Evolutionary conservation across 371 early-diverging fungal species (phyloP), one percentile per base, ranked within the genome.

Genomic region (Apophysomyces trapeziformis): DNA sequence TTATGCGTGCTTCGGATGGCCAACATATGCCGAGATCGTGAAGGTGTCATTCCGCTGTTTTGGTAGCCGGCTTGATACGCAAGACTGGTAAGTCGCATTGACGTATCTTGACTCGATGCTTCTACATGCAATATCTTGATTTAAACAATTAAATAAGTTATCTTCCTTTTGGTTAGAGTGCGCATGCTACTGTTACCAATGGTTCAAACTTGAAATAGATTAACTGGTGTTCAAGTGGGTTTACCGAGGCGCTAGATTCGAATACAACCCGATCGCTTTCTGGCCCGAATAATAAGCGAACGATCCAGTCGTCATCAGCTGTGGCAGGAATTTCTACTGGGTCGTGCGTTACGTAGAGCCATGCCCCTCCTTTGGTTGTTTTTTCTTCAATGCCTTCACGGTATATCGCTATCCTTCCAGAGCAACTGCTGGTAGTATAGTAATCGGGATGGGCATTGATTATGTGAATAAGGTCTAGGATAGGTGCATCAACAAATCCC

Each of bases 141-240:
- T 36, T 0, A 36, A 36, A 26, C 32, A 26, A 26, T 1, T 3
- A 3, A 2, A 26, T 26, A 26, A 26, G 1, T 26, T 26, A 26
- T 26, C 32, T 26, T 26, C 32, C 32, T 26, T 21, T 26, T 26
- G 32, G 1, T 1, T 26, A 26, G 2, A 26, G 32, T 2, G 32
- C 32, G 0, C 26, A 16, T 35, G n/a, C 35, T 13, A 36, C 32
- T 59, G 32, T 68, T 79, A 88, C 89, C 82, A 89, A 75, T 4
- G 89, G 87, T 58, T 89, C 88, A 66, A 89, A 87, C 59, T 89
- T 87, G 66, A 86, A 89, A 58, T 82, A 86, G 13, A 87, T 74
- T 43, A 82, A 35, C 35, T 80, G 76, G 26, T 70, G 66, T 5
- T 65, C 21, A 39, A 70, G 56, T 4, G 72, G 63, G 54, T 68